Base-by-base conservation (phyloP, 345 rosid genomes). In the Barbarea vulgaris region DNA sequence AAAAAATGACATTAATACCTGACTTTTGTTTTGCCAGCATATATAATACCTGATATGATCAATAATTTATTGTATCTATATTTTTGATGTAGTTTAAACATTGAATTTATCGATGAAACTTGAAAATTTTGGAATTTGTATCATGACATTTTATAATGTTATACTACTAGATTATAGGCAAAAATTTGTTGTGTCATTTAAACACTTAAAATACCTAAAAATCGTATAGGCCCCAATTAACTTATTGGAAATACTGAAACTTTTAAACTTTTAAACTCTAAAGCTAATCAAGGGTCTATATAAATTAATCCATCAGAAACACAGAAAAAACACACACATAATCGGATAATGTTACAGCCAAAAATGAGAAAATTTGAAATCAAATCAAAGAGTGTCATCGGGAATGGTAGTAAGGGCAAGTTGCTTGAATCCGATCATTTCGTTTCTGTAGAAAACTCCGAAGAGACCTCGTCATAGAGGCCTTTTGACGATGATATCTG, bases 391-490 rank as follows among this genome's bases (percentile, higher is more conserved):
- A 34, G 1, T 15, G 3, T 4, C 62, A 62, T 51, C n/a, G 52
- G 33, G 55, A 53, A 64, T 3, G 54, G 15, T 72, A 24, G 34
- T 63, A 73, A 39, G 77, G 77, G 9, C 34, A 52, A 53, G 77
- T 27, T 13, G 77, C 70, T 24, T 63, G 77, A 53, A 41, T 63
- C 63, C 70, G 55, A 73, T 54, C 47, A 63, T 53, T 64, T 22
- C 77, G 46, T 41, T 73, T 73, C 27, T 73, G 64, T 41, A 73
- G 77, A 73, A 73, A 73, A 53, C 9, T 52, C n/a, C 36, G 70
- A 53, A 73, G 77, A 41, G 77, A 73, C 30, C 77, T 64, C 36
- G 28, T 73, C 77, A 73, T 73, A 6, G 77, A 73, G 4, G 54
- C 64, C 46, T 64, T 73, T 42, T 73, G 77, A 9, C 31, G 46